Base-by-base conservation (phyloP, 2,329 filamentous ascomycete genomes). In the Pestalotiopsis sp. region DNA sequence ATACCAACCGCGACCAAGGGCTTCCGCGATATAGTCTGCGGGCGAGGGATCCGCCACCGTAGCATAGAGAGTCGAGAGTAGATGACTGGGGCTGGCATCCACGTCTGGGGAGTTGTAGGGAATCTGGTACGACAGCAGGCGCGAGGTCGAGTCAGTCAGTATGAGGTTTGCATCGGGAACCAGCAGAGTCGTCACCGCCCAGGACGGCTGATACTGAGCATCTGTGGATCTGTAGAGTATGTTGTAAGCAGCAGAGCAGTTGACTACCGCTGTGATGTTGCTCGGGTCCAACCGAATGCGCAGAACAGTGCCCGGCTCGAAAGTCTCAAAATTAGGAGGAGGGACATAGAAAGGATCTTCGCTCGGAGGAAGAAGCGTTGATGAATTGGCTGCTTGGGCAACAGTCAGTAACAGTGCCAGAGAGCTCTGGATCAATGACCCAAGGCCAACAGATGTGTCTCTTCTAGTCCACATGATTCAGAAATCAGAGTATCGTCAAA, bases 1-100 rank as follows among this genome's bases (percentile, higher is more conserved):
- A 25, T 78, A 78, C 81, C 82, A 85, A 27, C 83, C 83, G 71
- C 77, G 72, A 20, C 76, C 75, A 0, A 86, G 80, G 2, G 80
- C 80, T 6, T 75, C n/a, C 6, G 77, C 69, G 68, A 78, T 74
- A 1, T 25, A 31, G 6, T 75, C n/a, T 7, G 77, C 69, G 68
- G 77, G 74, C 1, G 57, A 31, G 6, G 57, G 38, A 14, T 59
- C 57, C 25, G 13, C 23, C 2, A 17, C 17, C 14, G 4, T 69
- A 67, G 71, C 80, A 78, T n/a, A 80, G 73, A 1, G 73, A 69
- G 66, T 59, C 45, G 45, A 52, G 45, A 52, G 45, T 17, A 52
- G 17, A 31, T 80, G 84, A 41, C 77, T 83, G 49, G 77, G 84
- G 70, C 77, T 77, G 4, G 75, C 73, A 27, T 85, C 78, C 20